Base-by-base conservation (phyloP, 306 rosid genomes). In the Citrullus mucosospermus region DNA sequence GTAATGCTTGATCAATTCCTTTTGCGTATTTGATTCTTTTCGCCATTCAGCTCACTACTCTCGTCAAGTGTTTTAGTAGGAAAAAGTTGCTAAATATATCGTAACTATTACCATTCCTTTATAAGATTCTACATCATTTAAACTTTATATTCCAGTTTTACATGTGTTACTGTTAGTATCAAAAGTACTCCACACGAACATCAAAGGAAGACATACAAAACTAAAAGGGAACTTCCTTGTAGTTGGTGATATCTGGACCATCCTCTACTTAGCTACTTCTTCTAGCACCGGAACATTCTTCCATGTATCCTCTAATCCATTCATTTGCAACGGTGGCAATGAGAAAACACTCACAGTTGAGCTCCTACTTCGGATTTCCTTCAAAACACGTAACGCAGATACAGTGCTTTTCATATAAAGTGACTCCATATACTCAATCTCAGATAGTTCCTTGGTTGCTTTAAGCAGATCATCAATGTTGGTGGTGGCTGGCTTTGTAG, bases 361-460 rank as follows among this genome's bases (percentile, higher is more conserved):
- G 88, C 98, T 93, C 81, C 89, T 85, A 15, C 96, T 93, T 79
- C 98, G 77, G 80, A 93, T 90, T 82, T 93, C 97, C 93, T 91
- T 88, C 88, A 93, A 76, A 84, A 87, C 90, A 72, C 88, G 88
- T 82, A 93, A 85, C 17, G 98, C 98, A 14, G 96, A 83, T 70
- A 93, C 60, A 4, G 97, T 93, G 58, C 98, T 90, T 84, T 90
- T 89, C 98, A 93, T 88, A 51, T 90, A 89, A 58, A 90, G 87
- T 79, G 93, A 90, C 88, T 93, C 93, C 91, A 91, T 88, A 73
- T 85, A 83, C 87, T 93, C 90, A 0, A 93, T 93, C 88, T 91
- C 98, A 3, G 90, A 87, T 6, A 89, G 87, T 70, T 89, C 98
- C 85, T 85, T 91, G 11, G 92, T 89, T 18, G 85, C 73, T 25